Percentiles rank a stretch among this genome's conserved stretches.
phyloP scores from a whole-genome alignment of 805 yeast genomes.

The Lachancea dasiensis region DNA sequence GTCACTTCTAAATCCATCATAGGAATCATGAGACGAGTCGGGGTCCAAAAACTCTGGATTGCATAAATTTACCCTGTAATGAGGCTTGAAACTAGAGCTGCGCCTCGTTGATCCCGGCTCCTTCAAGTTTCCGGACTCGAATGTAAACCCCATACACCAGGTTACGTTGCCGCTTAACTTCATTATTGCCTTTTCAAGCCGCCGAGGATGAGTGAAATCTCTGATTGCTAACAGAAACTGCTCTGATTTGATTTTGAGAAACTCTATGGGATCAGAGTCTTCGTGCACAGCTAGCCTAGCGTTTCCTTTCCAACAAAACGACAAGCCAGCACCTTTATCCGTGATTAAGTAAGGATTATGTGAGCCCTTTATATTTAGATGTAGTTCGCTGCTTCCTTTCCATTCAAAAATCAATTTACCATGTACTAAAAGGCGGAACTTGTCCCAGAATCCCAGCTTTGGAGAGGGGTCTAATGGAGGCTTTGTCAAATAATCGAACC shows the following conservation, averaged over 20 bases:
- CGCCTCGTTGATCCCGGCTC: conserved; percentile 39
- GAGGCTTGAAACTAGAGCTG: conserved; percentile 47
- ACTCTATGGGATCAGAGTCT: conserved; percentile 42
- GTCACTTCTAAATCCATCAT: conserved; percentile 52
- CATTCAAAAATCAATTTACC: conserved; percentile 46
- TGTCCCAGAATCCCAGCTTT: conserved; percentile 70
- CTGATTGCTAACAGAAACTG: conserved; percentile 55
- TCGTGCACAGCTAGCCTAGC: conserved; percentile 47
- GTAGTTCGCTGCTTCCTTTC: conserved; percentile 42
- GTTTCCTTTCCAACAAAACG: conserved; percentile 57
- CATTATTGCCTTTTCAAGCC: conserved; percentile 45
- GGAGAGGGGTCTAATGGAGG: conserved; percentile 63
- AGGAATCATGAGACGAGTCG: conserved; percentile 49
- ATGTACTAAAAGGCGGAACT: conserved; percentile 48
- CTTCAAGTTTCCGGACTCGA: conserved; percentile 53
- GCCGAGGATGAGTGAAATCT: conserved; percentile 26
- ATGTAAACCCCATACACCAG: conserved; percentile 74
- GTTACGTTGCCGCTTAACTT: conserved; percentile 58
- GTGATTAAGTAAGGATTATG: conserved; percentile 50
- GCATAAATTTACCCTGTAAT: conserved; percentile 55
- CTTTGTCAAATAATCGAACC: conserved; percentile 61
- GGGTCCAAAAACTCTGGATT: conserved; percentile 47
- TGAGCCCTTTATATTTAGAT: conserved; percentile 58
- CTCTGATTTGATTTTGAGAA: conserved; percentile 49
- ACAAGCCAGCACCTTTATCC: conserved; percentile 58